Evolutionary conservation across 345 rosid species (phyloP).

Genomic region (Populus simonii): DNA sequence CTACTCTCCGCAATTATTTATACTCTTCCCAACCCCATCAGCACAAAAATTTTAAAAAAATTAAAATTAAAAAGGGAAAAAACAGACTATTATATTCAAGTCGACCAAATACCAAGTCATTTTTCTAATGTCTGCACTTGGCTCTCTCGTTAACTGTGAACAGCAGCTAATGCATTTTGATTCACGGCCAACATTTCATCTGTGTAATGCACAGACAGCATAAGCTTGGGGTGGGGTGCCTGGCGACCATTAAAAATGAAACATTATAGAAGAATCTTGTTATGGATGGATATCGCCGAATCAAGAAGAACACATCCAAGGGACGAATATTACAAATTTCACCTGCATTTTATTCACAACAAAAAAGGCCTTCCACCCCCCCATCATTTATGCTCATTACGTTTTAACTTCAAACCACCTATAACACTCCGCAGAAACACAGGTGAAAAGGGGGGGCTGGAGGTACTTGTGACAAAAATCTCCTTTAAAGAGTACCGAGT

Average conservation of each 20-base stretch:
- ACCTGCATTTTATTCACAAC: conserved; percentile 42
- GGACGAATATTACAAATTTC: conserved; percentile 24
- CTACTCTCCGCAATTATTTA: background rate
- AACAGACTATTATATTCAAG: no score
- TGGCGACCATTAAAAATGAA: background rate
- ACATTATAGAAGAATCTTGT: background rate
- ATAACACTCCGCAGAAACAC: conserved; percentile 27
- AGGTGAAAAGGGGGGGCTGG: conserved; percentile 38
- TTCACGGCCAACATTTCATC: background rate
- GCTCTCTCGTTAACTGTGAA: background rate
- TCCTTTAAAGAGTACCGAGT: conserved; percentile 13
- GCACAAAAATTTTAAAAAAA: no score
- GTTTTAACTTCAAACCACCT: conserved; percentile 24
- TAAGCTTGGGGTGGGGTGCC: no score
- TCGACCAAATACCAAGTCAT: background rate
- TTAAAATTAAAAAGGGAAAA: no score
- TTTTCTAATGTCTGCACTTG: background rate
- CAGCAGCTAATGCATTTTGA: background rate
- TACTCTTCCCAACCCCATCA: no score
- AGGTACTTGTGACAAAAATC: conserved; percentile 30
- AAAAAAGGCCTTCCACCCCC: conserved; percentile 37
- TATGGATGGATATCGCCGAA: background rate
- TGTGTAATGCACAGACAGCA: background rate
- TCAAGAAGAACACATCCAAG: background rate
- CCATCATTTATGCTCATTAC: conserved; percentile 8